Base-by-base conservation (phyloP, 1,139 yeast genomes). In the Geotrichum reessii region DNA sequence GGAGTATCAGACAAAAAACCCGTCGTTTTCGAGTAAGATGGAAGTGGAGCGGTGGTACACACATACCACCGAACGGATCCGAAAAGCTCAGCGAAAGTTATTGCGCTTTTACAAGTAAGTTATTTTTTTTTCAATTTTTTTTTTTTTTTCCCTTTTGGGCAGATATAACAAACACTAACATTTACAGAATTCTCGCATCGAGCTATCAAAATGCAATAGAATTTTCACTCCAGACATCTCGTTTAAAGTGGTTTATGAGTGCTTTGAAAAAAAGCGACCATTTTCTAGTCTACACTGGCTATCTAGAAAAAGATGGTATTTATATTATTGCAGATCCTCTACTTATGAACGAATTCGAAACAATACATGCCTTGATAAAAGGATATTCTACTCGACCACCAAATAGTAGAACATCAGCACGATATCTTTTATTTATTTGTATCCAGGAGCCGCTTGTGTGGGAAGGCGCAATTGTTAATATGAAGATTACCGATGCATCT, bases 381-480 rank as follows among this genome's bases (percentile, higher is more conserved):
- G 77, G 77, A 0, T 74, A 72, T 55, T 67, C 70, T 11, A 22
- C 19, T 22, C 22, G 42, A 19, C 6, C 52, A 14, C n/a, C 31
- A 3, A 40, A 50, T 24, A 27, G 19, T 27, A 17, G 14, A 14
- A 37, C 22, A 9, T n/a, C 47, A 19, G 19, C 55, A n/a, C 21
- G 89, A 0, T 90, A 90, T 65, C 80, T 91, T 17, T 67, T 91
- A 44, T 86, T 92, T 0, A 74, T 91, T 27, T 85, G 89, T 66
- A 93, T 96, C 1, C 81, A 86, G 14, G 89, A 88, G 66, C 95
- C 97, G 0, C 81, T 92, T 69, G 83, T 88, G 37, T 92, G 98
- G 98, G 93, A 88, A 63, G 97, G 97, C 2, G 79, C 81, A 24
- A 85, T 87, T 62, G 81, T 86, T 42, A 81, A 83, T 55, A 71